Evolutionary conservation across 345 rosid species (phyloP), one percentile per base, ranked within the genome.

Genomic region (Brassica rapa): DNA sequence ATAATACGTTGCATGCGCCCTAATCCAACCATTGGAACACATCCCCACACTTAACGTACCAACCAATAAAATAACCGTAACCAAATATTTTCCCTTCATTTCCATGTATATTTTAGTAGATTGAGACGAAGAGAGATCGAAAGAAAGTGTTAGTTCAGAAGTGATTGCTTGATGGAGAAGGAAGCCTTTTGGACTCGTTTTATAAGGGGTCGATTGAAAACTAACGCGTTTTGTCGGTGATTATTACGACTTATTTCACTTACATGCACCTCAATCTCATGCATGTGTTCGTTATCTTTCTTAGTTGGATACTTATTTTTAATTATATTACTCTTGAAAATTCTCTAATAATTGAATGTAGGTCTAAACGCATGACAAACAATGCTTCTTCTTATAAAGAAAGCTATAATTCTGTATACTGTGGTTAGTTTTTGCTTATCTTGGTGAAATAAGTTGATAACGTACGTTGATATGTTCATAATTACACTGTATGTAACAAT

Each of bases 1-100:
- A 82, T 91, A 87, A 82, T 68, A 91, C 59, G 97, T 89, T 53
- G 93, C 92, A 79, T 88, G 92, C 37, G 91, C 92, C 70, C 68
- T 70, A 78, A 86, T 21, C 92, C 92, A 89, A 71, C 83, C 80
- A 57, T 74, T 70, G 2, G 83, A 75, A 75, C 72, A 80, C 83
- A 80, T 75, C 56, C 83, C 80, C 68, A 64, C 76, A 59, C 80
- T 75, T 70, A 80, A 59, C 80, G 72, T 70, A 75, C 83, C 46
- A 70, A 80, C 76, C 43, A 80, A 64, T 71, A 80, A 55, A 33
- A 80, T 75, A 65, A 43, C 9, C 19, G 41, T 57, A 30, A 75
- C 76, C 69, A 75, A 43, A 75, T 56, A 80, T 57, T 56, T 7
- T 0, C 68, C 78, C 46, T 63, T 65, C 62, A 56, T 25, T 1